Conservation (phyloP, 148 eudicot genomes). For the Tetragonia tetragonoides region DNA sequence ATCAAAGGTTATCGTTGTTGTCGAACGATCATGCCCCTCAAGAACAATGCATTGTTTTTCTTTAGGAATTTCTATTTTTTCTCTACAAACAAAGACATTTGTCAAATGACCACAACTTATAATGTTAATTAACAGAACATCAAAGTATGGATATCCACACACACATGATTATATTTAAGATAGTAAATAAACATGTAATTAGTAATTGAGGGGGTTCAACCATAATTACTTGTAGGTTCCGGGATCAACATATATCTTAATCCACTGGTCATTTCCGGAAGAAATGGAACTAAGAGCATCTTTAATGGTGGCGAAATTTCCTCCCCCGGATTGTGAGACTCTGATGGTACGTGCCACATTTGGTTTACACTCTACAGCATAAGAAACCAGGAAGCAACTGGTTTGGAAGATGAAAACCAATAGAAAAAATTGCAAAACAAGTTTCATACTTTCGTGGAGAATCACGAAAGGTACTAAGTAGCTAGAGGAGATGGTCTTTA, state of each 20-base stretch:
- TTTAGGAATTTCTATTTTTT: neutral
- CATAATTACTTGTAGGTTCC: slow-evolving; percentile 24
- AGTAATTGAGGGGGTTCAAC: too few species aligned
- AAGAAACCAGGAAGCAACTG: neutral
- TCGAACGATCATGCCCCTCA: slow-evolving; percentile 4
- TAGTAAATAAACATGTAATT: neutral
- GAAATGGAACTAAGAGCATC: slow-evolving; percentile 26
- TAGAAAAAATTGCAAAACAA: neutral
- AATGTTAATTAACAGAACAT: too few species aligned
- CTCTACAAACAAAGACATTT: neutral
- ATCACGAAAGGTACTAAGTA: neutral
- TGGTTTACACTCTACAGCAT: too few species aligned
- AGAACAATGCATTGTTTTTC: slow-evolving; percentile 19
- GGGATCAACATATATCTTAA: neutral
- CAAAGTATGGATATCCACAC: too few species aligned
- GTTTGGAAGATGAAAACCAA: neutral
- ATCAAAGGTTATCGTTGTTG: slow-evolving; percentile 4
- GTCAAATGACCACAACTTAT: too few species aligned
- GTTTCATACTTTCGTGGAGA: neutral
- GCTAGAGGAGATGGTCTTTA: neutral
- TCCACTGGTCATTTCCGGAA: slow-evolving; percentile 14
- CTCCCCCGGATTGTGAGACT: neutral
- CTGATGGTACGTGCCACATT: too few species aligned
- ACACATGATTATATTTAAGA: too few species aligned
- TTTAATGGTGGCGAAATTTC: slow-evolving; percentile 16